A percentile compares a stretch with the other conserved stretches of the same genome.
phyloP scores from a whole-genome alignment of 1,284 basidiomycete species.

The Leccinum griseonigrum region DNA sequence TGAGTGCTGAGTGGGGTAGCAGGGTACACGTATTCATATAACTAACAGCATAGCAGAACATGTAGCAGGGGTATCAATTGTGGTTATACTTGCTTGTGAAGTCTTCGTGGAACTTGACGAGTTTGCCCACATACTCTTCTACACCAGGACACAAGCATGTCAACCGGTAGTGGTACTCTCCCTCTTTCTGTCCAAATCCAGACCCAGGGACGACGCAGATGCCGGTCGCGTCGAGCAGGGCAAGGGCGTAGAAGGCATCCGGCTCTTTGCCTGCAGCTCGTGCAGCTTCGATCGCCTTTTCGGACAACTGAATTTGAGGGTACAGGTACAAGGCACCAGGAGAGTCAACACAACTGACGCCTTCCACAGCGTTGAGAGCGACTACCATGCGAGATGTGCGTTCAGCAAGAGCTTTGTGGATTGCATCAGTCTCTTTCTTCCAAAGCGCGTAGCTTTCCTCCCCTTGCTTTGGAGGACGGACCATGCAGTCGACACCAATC shows the following conservation, averaged over 20 bases:
- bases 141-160: conserved; percentile 89
- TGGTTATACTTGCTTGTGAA: conserved; percentile 70
- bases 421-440: conserved; percentile 79
- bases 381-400: conserved; percentile 75
- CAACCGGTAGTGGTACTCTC: conserved; percentile 84
- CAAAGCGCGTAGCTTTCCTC: conserved; percentile 75
- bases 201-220: conserved; percentile 92
- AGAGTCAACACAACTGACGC: conserved; percentile 84
- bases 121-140: conserved; percentile 83
- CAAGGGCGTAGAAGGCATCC: conserved; percentile 86
- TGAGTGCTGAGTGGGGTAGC: background rate
- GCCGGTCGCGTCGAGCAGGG: conserved; percentile 83
- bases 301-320: conserved; percentile 71
- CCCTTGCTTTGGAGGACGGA: conserved; percentile 78
- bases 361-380: conserved; percentile 74
- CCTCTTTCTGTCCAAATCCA: conserved; percentile 89
- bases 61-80: conserved; percentile 12
- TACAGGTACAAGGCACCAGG: conserved; percentile 91
- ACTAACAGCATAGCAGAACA: background rate
- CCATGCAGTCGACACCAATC: conserved; percentile 89
- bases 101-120: conserved; percentile 80
- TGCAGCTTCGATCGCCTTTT: conserved; percentile 73
- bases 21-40: background rate
- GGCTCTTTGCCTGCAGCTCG: conserved; percentile 70
- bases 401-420: conserved; percentile 69